phyloP scores from a whole-genome alignment of 1,284 basidiomycete species.

The Flammula alnicola region DNA sequence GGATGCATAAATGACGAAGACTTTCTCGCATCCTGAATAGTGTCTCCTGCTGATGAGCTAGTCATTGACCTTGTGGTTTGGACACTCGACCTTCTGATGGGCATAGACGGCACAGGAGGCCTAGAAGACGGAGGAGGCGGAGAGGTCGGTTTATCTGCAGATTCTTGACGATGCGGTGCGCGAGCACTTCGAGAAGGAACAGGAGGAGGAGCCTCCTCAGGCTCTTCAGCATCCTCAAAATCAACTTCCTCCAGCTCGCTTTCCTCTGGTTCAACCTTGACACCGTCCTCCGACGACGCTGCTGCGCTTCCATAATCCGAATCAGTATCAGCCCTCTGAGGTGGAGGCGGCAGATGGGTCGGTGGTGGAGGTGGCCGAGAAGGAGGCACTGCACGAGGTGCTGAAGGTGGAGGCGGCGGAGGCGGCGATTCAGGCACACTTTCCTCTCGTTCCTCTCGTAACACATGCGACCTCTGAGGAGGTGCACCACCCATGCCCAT shows the following conservation, averaged over 20 bases:
- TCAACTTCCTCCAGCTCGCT: slow-evolving; percentile 69
- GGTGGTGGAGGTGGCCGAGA: slow-evolving; percentile 41
- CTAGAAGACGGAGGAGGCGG: slow-evolving; percentile 24
- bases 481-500: slow-evolving; percentile 38
- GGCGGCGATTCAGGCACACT: slow-evolving; percentile 19
- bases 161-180: slow-evolving; percentile 21
- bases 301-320: slow-evolving; percentile 46
- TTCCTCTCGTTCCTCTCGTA: slow-evolving; percentile 31
- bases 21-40: slow-evolving; percentile 22
- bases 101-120: slow-evolving; percentile 36
- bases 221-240: slow-evolving; percentile 55
- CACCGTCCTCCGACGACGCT: slow-evolving; percentile 61
- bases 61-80: slow-evolving; percentile 29
- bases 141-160: slow-evolving; percentile 20
- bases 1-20: slow-evolving; percentile 23
- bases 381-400: slow-evolving; percentile 36
- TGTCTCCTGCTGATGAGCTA: slow-evolving; percentile 41
- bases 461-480: slow-evolving; percentile 35
- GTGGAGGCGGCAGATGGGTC: slow-evolving; percentile 33
- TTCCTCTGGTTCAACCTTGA: slow-evolving; percentile 66
- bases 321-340: slow-evolving; percentile 38
- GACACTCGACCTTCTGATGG: slow-evolving; percentile 40
- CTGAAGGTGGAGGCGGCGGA: slow-evolving; percentile 22
- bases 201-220: slow-evolving; percentile 49
- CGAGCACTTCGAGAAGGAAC: slow-evolving; percentile 34